Conservation (phyloP, 2,329 filamentous ascomycete species). For the Mycosphaerella sp. region DNA sequence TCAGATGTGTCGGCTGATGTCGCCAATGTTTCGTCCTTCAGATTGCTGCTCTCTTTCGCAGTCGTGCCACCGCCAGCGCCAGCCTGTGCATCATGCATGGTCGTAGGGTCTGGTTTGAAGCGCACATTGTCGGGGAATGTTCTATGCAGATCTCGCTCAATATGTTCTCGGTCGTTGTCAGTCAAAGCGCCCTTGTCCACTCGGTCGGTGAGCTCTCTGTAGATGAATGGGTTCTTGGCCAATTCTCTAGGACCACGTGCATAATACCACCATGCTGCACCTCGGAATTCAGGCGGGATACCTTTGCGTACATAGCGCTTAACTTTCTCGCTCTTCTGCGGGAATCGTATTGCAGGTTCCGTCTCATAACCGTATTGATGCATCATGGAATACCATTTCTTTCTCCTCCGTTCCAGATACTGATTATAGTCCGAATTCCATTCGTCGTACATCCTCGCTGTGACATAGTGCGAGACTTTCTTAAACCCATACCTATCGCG, state of each 20-base stretch:
- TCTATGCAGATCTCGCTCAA: conserved; percentile 86
- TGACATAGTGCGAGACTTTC: conserved; percentile 76
- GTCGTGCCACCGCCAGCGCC: conserved; percentile 26
- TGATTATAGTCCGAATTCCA: conserved; percentile 73
- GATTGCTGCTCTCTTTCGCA: conserved; percentile 13
- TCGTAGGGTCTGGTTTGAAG: conserved; percentile 63
- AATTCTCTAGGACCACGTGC: conserved; percentile 78
- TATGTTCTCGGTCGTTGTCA: conserved; percentile 75
- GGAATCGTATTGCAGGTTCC: conserved; percentile 66
- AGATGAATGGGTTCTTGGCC: conserved; percentile 68
- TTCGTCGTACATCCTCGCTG: conserved; percentile 67
- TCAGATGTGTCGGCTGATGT: conserved; percentile 4
- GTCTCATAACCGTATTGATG: conserved; percentile 69
- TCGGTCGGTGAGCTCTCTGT: conserved; percentile 61
- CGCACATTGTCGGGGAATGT: conserved; percentile 92
- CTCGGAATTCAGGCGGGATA: conserved; percentile 87
- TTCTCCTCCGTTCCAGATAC: conserved; percentile 66
- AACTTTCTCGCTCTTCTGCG: conserved; percentile 71
- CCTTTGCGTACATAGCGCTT: conserved; percentile 90
- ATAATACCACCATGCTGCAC: conserved; percentile 97
- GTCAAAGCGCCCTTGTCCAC: conserved; percentile 56
- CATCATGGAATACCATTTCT: conserved; percentile 77
- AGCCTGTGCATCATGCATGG: conserved; percentile 31
- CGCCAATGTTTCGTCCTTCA: conserved; percentile 3
- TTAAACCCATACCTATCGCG: conserved; percentile 90